Base-by-base conservation (phyloP, 2,329 filamentous ascomycete genomes). In the Pseudocercospora macadamiae region DNA sequence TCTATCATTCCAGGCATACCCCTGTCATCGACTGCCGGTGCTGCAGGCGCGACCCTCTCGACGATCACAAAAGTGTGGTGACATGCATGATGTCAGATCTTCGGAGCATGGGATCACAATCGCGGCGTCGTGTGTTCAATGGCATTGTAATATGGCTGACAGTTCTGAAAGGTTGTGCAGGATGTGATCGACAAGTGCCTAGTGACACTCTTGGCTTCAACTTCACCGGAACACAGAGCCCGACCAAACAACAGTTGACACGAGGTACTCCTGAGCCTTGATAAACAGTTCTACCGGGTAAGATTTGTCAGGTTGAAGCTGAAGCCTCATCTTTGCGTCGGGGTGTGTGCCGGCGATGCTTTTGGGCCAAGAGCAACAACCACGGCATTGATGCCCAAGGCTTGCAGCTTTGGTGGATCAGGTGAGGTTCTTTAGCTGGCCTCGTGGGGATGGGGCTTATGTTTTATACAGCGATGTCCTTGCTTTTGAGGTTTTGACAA, bases 1-100 rank as follows among this genome's bases (percentile, higher is more conserved):
- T 47, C 23, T 2, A 23, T 4, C 1, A 16, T 23, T 21, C 26
- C 42, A 47, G 23, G 42, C 42, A 54, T 54, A 44, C 10, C 12
- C 51, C 51, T 44, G 36, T n/a, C 26, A 14, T 26, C 23, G 23
- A 42, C 10, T 44, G 51, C 51, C 14, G 51, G 36, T 44, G n/a
- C 36, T 54, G 36, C 51, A 44, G 34, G 51, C 25, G 21, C 26
- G 34, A 42, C 3, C 37, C 14, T 44, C 34, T 47, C n/a, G n/a
- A 19, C 23, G 19, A 47, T 23, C 14, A 14, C 42, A 14, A 23
- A 16, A 47, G 23, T 23, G 19, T 26, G 42, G 21, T 47, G n/a
- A n/a, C n/a, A n/a, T 47, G 21, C 23, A 26, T 26, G 5, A 25
- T 47, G 10, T 47, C 42, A 47, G 42, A 47, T 47, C 42, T 16